A percentile compares a stretch with the other conserved stretches of the same genome.
These are phyloP conservation scores for Pyracantha coccinea DNA, from an alignment of 331 rosid genomes.

Conservation along the genomic window DNA sequence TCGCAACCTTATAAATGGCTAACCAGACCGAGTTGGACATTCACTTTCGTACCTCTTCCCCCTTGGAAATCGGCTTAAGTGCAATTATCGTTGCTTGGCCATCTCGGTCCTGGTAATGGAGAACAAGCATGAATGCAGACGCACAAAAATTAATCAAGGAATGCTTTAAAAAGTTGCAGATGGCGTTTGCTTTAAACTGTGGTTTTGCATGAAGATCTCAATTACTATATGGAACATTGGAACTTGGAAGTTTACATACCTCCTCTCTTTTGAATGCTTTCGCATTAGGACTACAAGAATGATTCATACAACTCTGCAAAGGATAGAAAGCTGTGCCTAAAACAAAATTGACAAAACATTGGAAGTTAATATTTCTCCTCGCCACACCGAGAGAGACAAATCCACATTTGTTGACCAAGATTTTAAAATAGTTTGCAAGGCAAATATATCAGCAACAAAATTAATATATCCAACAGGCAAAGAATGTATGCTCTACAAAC, in stretches of 20 bases:
- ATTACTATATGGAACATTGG: background rate
- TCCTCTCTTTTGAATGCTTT: conserved; percentile 95
- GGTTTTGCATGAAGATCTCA: background rate
- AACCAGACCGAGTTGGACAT: background rate
- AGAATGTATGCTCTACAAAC: background rate
- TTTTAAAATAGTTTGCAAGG: too few relatives aligned
- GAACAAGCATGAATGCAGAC: background rate
- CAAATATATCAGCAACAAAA: too few relatives aligned
- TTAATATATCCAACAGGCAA: background rate
- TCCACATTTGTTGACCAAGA: too few relatives aligned
- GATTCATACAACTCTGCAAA: conserved; percentile 90
- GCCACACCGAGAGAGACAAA: too few relatives aligned
- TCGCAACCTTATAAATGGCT: background rate
- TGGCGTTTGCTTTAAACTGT: background rate
- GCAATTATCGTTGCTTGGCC: conserved; percentile 89
- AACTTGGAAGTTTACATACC: conserved; percentile 34
- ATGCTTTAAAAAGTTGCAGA: background rate
- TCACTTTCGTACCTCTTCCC: conserved; percentile 52
- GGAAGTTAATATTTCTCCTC: background rate
- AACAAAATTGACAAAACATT: conserved; percentile 3
- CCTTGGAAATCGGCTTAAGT: conserved; percentile 45
- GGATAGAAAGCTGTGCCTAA: conserved; percentile 87
- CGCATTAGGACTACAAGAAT: conserved; percentile 91
- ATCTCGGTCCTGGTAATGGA: conserved; percentile 67
- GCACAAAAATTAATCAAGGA: background rate